phyloP scores from a whole-genome alignment of 805 yeast genomes.

The Suhomyces kilbournensis region DNA sequence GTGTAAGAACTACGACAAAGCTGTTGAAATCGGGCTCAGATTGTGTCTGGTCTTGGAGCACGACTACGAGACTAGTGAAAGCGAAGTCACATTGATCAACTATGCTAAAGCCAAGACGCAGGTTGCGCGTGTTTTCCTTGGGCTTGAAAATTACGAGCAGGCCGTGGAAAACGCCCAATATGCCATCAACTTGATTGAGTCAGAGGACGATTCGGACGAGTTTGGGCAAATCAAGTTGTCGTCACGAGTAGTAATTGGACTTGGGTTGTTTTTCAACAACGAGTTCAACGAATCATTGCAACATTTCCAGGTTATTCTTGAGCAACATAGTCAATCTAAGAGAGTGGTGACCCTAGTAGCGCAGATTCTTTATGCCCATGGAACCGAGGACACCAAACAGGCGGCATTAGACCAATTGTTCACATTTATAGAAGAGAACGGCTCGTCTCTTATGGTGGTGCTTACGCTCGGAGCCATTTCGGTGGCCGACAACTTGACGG shows the following conservation, averaged over 20 bases:
- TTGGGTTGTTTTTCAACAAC: conserved; percentile 61
- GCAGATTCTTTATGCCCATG: conserved; percentile 75
- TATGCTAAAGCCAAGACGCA: conserved; percentile 66
- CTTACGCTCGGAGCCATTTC: conserved; percentile 79
- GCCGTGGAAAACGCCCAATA: conserved; percentile 63
- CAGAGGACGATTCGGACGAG: conserved; percentile 23
- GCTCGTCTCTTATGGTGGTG: conserved; percentile 64
- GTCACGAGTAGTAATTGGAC: conserved; percentile 66
- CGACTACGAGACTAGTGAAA: conserved; percentile 55
- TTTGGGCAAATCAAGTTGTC: conserved; percentile 45
- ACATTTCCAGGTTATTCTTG: conserved; percentile 62
- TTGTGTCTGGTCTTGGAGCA: conserved; percentile 51
- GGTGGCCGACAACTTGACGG: conserved; percentile 57
- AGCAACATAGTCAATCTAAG: conserved; percentile 51
- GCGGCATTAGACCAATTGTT: conserved; percentile 85
- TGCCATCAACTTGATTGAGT: conserved; percentile 48
- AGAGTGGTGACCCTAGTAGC: conserved; percentile 71
- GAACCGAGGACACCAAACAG: conserved; percentile 71
- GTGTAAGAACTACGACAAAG: conserved; percentile 57
- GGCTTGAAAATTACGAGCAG: conserved; percentile 47
- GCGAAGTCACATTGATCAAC: conserved; percentile 41
- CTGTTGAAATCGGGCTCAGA: conserved; percentile 44
- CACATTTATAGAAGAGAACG: conserved; percentile 57
- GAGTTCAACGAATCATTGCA: conserved; percentile 65
- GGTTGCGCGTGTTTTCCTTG: conserved; percentile 68